Base-by-base conservation (phyloP, 306 rosid species). In the Cucurbita maxima region DNA sequence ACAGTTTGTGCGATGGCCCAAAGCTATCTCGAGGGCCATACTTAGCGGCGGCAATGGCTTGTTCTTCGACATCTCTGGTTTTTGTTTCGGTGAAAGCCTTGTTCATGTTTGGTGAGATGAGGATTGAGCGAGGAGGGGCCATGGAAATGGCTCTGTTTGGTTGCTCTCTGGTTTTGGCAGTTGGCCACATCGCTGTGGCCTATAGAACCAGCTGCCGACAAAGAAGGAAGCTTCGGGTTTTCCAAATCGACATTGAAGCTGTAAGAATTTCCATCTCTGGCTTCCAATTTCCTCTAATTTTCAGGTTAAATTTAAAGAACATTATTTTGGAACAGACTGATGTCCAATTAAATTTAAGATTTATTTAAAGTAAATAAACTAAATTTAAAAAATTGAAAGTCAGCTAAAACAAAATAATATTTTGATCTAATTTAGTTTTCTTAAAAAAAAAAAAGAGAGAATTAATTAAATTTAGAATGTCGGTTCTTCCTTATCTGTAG, bases 131-230 rank as follows among this genome's bases (percentile, higher is more conserved):
- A 62, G 86, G 70, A n/a, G 77, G 57, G 30, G 77, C 78, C 38
- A 73, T 82, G 40, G 92, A 90, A 79, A 79, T 87, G 19, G 88
- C 92, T 72, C 48, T 93, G 79, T 93, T 93, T 79, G 9, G 78
- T 45, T 87, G 96, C 30, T 93, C 98, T 13, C 83, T 73, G 75
- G 84, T 59, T 77, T 87, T 93, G 86, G 97, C 94, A 4, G 79
- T 87, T 74, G 96, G 90, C 20, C 98, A 90, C 75, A 71, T 90
- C 13, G 85, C 82, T 6, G 98, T 88, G 62, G 98, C 98, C 8
- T 87, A 93, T 44, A 86, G 92, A 82, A 88, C 96, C 16, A 88
- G 97, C 84, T 90, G 98, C 88, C 87, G 89, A 79, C 97, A 93
- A 61, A 84, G 94, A 80, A 68, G 97, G 66, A 93, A 93, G 90